Conservation (phyloP, 1,139 yeast species). For the Protomyces inundatus region DNA sequence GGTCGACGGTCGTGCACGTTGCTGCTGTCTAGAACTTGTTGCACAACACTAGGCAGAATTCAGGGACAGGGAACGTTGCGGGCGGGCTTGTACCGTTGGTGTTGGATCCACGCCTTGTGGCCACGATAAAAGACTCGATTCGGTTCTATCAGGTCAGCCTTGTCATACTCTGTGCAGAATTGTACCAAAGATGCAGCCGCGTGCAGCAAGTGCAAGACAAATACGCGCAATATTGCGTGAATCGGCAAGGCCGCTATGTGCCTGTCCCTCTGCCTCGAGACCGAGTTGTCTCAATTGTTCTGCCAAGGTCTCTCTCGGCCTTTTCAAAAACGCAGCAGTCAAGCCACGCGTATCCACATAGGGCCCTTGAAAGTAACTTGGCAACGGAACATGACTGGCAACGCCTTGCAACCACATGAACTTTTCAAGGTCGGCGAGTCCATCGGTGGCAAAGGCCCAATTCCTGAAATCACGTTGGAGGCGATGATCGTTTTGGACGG, state of each 20-base stretch:
- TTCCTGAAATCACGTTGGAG: conserved; percentile 27
- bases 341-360: conserved; percentile 33
- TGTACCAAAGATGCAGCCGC: conserved; percentile 9
- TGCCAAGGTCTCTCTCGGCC: conserved; percentile 9
- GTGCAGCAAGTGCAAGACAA: conserved; percentile 19
- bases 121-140: not conserved
- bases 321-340: conserved; percentile 23
- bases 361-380: conserved; percentile 32
- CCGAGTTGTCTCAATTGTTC: conserved; percentile 28
- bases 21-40: not conserved
- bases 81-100: not conserved
- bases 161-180: not conserved
- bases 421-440: conserved; percentile 34
- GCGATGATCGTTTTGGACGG: not conserved
- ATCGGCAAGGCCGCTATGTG: conserved; percentile 32
- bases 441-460: conserved; percentile 35
- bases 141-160: not conserved
- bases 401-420: conserved; percentile 32
- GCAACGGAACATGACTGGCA: conserved; percentile 30
- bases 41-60: not conserved
- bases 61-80: not conserved
- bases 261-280: conserved; percentile 28
- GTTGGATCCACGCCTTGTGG: not conserved
- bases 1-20: not conserved
- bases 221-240: conserved; percentile 31